Percentiles rank a stretch among this genome's conserved stretches.
Conservation (phyloP, 2,329 filamentous ascomycete species). For the Penicillium sp. region DNA sequence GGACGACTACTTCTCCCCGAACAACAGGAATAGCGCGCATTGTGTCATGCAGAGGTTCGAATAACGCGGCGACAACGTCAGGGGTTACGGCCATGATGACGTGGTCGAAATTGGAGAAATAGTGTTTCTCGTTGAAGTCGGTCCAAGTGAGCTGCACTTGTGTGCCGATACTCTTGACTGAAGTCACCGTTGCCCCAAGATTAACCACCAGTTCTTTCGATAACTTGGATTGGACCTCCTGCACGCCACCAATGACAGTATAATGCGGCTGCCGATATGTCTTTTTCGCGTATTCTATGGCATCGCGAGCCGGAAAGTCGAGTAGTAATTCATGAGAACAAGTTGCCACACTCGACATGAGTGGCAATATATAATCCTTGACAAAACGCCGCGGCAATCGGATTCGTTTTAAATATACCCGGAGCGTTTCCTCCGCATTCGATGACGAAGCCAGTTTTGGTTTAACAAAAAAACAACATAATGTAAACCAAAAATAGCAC, state of each 20-base stretch:
- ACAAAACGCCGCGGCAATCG: conserved; percentile 47
- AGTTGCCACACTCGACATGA: conserved; percentile 48
- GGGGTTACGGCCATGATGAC: conserved; percentile 56
- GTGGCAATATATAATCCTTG: conserved; percentile 51
- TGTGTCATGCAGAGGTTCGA: conserved; percentile 36
- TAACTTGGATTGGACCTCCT: conserved; percentile 16
- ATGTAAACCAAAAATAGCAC: conserved; percentile 5
- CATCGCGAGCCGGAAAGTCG: conserved; percentile 20
- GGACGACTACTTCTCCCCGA: conserved; percentile 48
- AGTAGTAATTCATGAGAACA: conserved; percentile 22
- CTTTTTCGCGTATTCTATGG: conserved; percentile 19
- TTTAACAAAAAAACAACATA: conserved; percentile 1
- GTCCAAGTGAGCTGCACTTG: conserved; percentile 10
- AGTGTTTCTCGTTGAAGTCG: not conserved
- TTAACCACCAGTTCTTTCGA: conserved; percentile 13
- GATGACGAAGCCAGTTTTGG: conserved; percentile 23
- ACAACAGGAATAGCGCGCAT: conserved; percentile 47
- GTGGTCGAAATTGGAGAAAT: conserved; percentile 40
- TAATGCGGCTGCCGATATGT: conserved; percentile 21
- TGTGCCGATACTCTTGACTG: not conserved
- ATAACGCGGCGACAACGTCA: conserved; percentile 49
- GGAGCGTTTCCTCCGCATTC: conserved; percentile 49
- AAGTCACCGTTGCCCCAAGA: conserved; percentile 13
- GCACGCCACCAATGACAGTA: conserved; percentile 19
- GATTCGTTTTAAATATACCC: conserved; percentile 50